A percentile compares a stretch with the other conserved stretches of the same genome.
These are phyloP conservation scores for Solanum commersonii DNA, from an alignment of 257 asterid genomes.

Conservation along the genomic window DNA sequence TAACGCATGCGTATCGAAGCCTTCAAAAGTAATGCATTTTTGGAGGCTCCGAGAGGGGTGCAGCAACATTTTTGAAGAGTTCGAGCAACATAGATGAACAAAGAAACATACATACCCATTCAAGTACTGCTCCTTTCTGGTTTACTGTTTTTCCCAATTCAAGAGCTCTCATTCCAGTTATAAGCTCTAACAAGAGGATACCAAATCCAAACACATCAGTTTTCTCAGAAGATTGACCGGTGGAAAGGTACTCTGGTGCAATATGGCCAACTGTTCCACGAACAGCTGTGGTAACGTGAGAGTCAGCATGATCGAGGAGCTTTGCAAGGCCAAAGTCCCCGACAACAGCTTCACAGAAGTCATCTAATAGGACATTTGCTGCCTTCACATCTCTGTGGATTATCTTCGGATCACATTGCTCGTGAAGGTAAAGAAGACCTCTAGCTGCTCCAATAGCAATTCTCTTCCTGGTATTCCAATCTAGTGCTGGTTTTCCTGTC, in stretches of 20 bases:
- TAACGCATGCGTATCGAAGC: neutral
- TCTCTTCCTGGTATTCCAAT: constrained; percentile 81
- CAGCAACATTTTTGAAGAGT: neutral
- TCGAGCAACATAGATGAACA: neutral
- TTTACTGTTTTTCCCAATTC: constrained; percentile 72
- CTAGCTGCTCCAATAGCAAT: constrained; percentile 90
- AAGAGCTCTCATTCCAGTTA: constrained; percentile 89
- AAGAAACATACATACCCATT: constrained; percentile 63
- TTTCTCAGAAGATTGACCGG: constrained; percentile 95
- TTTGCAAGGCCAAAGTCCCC: constrained; percentile 98
- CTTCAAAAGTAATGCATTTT: neutral
- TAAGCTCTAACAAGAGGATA: constrained; percentile 78
- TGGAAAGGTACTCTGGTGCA: constrained; percentile 92
- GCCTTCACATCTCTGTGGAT: constrained; percentile 97
- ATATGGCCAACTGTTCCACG: constrained; percentile 98
- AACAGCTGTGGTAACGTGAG: constrained; percentile 96
- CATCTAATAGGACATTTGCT: constrained; percentile 79
- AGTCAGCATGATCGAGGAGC: constrained; percentile 83
- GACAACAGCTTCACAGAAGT: constrained; percentile 71
- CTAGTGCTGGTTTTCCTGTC: constrained; percentile 68
- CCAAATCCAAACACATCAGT: constrained; percentile 97
- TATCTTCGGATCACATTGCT: constrained; percentile 97
- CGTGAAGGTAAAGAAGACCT: constrained; percentile 84
- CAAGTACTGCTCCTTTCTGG: constrained; percentile 89
- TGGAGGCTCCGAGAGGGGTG: neutral